Evolutionary conservation across 1,284 basidiomycete species (phyloP).

Genomic region (Sanghuangporus sanghuang): DNA sequence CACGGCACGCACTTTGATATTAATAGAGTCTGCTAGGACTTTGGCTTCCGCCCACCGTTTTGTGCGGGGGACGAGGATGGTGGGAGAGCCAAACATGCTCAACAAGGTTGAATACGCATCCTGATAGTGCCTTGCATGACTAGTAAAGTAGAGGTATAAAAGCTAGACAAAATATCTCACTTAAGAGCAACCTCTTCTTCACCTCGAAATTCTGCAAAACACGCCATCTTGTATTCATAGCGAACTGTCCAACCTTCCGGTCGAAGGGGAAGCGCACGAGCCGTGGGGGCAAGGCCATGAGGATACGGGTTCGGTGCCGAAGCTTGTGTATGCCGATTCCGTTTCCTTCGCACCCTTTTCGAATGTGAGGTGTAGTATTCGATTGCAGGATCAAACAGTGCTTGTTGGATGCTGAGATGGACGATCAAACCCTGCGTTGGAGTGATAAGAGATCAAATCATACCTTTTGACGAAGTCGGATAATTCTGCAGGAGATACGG

Average conservation of each 20-base stretch:
- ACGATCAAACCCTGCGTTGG: slow-evolving; percentile 3
- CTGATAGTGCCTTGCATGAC: slow-evolving; percentile 71
- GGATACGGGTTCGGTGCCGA: slow-evolving; percentile 41
- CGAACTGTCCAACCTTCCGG: slow-evolving; percentile 94
- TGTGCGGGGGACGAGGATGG: slow-evolving; percentile 83
- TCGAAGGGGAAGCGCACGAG: slow-evolving; percentile 54
- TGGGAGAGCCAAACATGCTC: slow-evolving; percentile 84
- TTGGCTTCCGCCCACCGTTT: slow-evolving; percentile 99
- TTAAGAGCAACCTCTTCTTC: slow-evolving; percentile 88
- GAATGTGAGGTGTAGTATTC: slow-evolving; percentile 94
- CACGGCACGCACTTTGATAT: slow-evolving; percentile 60
- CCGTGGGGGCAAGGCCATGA: slow-evolving; percentile 23
- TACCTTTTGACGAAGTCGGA: slow-evolving; percentile 81
- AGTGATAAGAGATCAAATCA: slow-evolving; percentile 3
- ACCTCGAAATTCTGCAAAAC: slow-evolving; percentile 90
- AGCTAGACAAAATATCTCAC: slow-evolving; percentile 36
- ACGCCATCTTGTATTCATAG: slow-evolving; percentile 95
- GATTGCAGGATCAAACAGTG: slow-evolving; percentile 80
- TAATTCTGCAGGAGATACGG: slow-evolving; percentile 78
- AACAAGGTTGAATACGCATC: slow-evolving; percentile 80
- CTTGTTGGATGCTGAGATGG: slow-evolving; percentile 69
- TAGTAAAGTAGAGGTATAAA: slow-evolving; percentile 17
- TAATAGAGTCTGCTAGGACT: slow-evolving; percentile 89
- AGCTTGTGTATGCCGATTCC: slow-evolving; percentile 66
- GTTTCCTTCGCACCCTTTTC: slow-evolving; percentile 85